A percentile compares a stretch with the other conserved stretches of the same genome.
Evolutionary conservation across 2,329 filamentous ascomycete species (phyloP).

Genomic region (Monosporascus sp.): DNA sequence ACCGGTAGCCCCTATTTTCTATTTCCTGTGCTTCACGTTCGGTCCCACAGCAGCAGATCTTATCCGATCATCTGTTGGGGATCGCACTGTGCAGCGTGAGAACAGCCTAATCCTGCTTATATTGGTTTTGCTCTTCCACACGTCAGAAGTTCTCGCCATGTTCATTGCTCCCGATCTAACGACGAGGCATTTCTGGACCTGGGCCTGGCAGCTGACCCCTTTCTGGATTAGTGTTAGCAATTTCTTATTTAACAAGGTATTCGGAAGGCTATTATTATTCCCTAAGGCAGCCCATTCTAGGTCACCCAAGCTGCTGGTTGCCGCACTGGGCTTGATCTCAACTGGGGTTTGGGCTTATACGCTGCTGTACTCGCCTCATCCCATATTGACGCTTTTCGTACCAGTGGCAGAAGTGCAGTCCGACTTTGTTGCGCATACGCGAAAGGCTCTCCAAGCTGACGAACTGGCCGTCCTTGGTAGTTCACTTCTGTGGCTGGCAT

Average conservation of each 20-base stretch:
- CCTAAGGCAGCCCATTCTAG: neutral
- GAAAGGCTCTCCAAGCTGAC: conserved; percentile 10
- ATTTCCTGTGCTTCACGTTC: conserved; percentile 12
- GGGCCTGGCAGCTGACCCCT: conserved; percentile 20
- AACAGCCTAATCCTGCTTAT: conserved; percentile 7
- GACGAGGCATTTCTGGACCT: conserved; percentile 19
- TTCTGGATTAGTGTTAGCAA: conserved; percentile 17
- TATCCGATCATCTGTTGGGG: conserved; percentile 1
- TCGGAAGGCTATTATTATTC: neutral
- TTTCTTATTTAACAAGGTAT: conserved; percentile 1
- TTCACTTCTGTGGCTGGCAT: conserved; percentile 11
- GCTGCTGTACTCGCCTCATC: conserved; percentile 6
- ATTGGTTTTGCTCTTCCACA: conserved; percentile 15
- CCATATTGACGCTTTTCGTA: conserved; percentile 10
- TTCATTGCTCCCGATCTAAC: conserved; percentile 11
- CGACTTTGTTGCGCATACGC: conserved; percentile 5
- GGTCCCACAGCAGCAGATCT: conserved; percentile 8
- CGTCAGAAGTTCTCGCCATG: conserved; percentile 12
- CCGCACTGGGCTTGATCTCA: conserved; percentile 6
- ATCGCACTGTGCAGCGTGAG: conserved; percentile 1
- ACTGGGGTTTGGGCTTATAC: conserved; percentile 8
- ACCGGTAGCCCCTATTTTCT: conserved; percentile 8
- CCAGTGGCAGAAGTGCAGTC: conserved; percentile 4
- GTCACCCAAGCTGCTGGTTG: conserved; percentile 2
- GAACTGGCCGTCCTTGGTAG: conserved; percentile 3